phyloP scores from a whole-genome alignment of 192 early-diverging fungal species.

The Physocladia obscura region DNA sequence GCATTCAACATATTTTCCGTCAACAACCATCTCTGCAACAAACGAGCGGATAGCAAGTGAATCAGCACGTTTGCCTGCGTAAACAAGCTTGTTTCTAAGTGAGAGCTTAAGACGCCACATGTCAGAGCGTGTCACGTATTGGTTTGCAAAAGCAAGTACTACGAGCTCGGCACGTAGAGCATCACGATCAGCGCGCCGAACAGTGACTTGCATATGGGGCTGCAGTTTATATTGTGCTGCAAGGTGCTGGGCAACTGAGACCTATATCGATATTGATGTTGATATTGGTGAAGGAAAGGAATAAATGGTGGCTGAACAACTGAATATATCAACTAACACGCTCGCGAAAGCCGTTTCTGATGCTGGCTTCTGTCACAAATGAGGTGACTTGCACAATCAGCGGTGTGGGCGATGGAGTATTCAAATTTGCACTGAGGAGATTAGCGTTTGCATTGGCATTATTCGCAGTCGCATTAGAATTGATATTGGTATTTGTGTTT shows the following conservation, averaged over 20 bases:
- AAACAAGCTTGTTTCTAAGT: conserved; percentile 69
- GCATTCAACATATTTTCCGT: conserved; percentile 61
- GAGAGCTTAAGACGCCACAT: conserved; percentile 86
- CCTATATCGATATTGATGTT: conserved; percentile 40
- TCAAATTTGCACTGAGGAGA: no score
- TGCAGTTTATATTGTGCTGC: conserved; percentile 64
- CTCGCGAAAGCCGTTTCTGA: no score
- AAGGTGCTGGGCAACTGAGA: conserved; percentile 69
- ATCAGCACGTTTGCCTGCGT: conserved; percentile 72
- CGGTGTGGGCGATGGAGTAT: no score
- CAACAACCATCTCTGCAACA: conserved; percentile 76
- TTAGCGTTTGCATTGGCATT: no score
- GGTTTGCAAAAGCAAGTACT: conserved; percentile 83
- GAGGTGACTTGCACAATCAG: conserved; percentile 7
- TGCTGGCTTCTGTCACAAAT: neutral
- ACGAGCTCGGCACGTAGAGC: conserved; percentile 74
- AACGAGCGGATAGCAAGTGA: conserved; percentile 75
- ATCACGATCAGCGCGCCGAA: conserved; percentile 67
- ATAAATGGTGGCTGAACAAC: conserved; percentile 53
- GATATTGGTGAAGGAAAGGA: conserved; percentile 51
- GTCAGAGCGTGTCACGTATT: conserved; percentile 86
- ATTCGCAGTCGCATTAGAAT: no score
- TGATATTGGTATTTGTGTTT: no score
- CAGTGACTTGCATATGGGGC: conserved; percentile 59
- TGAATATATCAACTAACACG: neutral